Evolutionary conservation across 2,329 filamentous ascomycete species (phyloP).

Genomic region (Xylariaceae sp.): DNA sequence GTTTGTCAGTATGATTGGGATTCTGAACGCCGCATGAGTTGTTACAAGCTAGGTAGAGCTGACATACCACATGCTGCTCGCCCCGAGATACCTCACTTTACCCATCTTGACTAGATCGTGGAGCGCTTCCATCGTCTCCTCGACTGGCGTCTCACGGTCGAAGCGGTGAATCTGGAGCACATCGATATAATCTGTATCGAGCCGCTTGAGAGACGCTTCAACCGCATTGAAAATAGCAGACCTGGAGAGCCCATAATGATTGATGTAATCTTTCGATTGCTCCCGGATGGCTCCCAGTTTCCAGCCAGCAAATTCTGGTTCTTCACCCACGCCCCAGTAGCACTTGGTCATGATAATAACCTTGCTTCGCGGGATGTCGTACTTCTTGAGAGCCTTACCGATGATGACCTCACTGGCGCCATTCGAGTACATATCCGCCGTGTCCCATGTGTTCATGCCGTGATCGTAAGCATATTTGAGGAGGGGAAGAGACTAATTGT

Average conservation of each 20-base stretch:
- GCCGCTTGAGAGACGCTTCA: slow-evolving; percentile 35
- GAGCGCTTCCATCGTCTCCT: slow-evolving; percentile 62
- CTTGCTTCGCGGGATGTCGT: slow-evolving; percentile 11
- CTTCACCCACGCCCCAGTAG: slow-evolving; percentile 2
- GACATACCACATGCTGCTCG: slow-evolving; percentile 44
- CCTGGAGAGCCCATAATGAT: slow-evolving; percentile 27
- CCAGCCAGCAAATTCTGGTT: not conserved
- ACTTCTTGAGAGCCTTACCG: slow-evolving; percentile 11
- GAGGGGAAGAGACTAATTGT: not conserved
- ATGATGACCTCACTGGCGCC: slow-evolving; percentile 9
- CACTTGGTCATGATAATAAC: slow-evolving; percentile 13
- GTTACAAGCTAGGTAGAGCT: not conserved
- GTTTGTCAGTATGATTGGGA: not conserved
- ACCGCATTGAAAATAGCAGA: slow-evolving; percentile 37
- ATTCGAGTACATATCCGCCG: slow-evolving; percentile 12
- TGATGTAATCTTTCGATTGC: slow-evolving; percentile 10
- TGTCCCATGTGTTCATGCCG: slow-evolving; percentile 10
- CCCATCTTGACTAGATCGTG: slow-evolving; percentile 59
- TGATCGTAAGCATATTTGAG: slow-evolving; percentile 7
- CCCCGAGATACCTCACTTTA: slow-evolving; percentile 56
- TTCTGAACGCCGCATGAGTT: not conserved
- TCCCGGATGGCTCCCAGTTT: not conserved
- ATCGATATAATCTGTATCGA: slow-evolving; percentile 45
- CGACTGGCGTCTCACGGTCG: slow-evolving; percentile 50
- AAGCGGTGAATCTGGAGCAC: slow-evolving; percentile 59